phyloP scores from a whole-genome alignment of 192 early-diverging fungal species.

The Entomortierella chlamydospora region DNA sequence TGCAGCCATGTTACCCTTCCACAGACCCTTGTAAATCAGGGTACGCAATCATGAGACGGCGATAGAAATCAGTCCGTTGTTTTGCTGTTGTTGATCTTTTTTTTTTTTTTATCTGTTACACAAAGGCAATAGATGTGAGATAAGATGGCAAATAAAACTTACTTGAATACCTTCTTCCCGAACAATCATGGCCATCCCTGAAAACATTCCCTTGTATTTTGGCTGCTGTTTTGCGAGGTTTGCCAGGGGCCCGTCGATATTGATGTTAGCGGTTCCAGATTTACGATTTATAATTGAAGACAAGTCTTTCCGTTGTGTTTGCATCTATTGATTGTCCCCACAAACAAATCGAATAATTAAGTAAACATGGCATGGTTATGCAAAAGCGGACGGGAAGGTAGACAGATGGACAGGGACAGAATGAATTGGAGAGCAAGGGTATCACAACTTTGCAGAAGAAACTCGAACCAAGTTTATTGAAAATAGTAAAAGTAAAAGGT shows the following conservation, averaged over 20 bases:
- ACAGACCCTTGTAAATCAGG: conserved; percentile 69
- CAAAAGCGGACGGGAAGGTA: neutral
- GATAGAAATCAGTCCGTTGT: too few species aligned
- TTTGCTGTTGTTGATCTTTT: too few species aligned
- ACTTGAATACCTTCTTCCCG: conserved; percentile 85
- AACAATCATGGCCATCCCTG: conserved; percentile 74
- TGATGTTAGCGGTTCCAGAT: neutral
- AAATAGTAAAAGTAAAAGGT: neutral
- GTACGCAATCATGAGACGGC: neutral
- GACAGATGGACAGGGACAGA: neutral
- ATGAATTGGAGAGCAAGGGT: neutral
- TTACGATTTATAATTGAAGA: conserved; percentile 18
- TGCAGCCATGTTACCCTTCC: conserved; percentile 95
- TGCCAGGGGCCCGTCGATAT: neutral
- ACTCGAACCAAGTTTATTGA: neutral
- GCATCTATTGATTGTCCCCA: conserved; percentile 24
- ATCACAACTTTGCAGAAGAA: too few species aligned
- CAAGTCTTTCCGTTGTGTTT: conserved; percentile 40
- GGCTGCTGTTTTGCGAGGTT: conserved; percentile 13
- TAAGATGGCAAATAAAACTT: conserved; percentile 8
- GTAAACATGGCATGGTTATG: too few species aligned
- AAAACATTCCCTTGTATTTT: conserved; percentile 75
- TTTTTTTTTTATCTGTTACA: neutral
- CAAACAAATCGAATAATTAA: too few species aligned
- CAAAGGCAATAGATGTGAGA: neutral